phyloP scores from a whole-genome alignment of 495 filamentous ascomycete species.

The Rusavskia elegans region DNA sequence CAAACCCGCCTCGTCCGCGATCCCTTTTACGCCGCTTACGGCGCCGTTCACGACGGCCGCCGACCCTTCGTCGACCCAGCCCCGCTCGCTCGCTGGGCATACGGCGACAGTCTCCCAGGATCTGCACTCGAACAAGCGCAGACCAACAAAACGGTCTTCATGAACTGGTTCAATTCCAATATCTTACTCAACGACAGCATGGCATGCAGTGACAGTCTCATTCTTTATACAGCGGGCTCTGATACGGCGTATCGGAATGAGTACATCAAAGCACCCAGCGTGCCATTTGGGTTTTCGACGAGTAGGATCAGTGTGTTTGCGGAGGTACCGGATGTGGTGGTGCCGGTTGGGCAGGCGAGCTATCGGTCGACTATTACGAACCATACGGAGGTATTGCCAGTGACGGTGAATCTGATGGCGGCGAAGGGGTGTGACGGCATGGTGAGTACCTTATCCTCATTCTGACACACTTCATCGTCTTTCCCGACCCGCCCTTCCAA shows the following conservation, averaged over 20 bases:
- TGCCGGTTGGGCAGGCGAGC: constrained; percentile 38
- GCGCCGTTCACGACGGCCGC: constrained; percentile 26
- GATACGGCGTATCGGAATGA: constrained; percentile 19
- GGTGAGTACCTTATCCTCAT: not conserved
- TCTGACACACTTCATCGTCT: not conserved
- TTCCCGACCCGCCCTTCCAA: not conserved
- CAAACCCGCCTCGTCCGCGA: constrained; percentile 30
- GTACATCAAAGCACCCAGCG: constrained; percentile 1
- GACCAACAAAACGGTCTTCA: constrained; percentile 14
- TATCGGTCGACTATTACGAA: constrained; percentile 35
- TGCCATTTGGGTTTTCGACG: constrained; percentile 6
- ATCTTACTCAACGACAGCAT: constrained; percentile 25
- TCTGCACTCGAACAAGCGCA: constrained; percentile 15
- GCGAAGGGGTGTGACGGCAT: constrained; percentile 48
- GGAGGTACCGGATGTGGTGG: constrained; percentile 38
- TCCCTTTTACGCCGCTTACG: constrained; percentile 38
- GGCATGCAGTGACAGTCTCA: constrained; percentile 25
- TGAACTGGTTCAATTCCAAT: constrained; percentile 12
- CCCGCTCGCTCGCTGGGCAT: constrained; percentile 37
- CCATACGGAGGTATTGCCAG: constrained; percentile 39
- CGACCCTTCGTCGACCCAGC: constrained; percentile 38
- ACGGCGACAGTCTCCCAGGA: constrained; percentile 27
- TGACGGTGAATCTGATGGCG: constrained; percentile 40
- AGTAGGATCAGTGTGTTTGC: constrained; percentile 28
- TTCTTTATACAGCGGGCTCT: constrained; percentile 19